phyloP scores from a whole-genome alignment of 306 rosid genomes.

The Castanospermum australe region DNA sequence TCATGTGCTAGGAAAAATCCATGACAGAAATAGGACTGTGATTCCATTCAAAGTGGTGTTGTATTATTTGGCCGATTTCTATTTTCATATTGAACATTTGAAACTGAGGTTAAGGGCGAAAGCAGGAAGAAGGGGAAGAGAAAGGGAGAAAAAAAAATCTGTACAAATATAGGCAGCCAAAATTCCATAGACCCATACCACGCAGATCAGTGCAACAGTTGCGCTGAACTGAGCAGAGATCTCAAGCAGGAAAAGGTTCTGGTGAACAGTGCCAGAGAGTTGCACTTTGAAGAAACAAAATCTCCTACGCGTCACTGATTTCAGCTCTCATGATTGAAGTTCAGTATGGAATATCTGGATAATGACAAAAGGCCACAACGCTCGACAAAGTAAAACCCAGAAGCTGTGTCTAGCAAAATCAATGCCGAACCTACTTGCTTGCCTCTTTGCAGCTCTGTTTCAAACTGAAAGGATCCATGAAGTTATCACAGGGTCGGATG shows the following conservation, averaged over 20 bases:
- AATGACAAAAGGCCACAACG: slow-evolving; percentile 30
- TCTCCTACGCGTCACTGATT: slow-evolving; percentile 21
- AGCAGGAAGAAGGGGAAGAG: not conserved
- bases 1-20: not conserved
- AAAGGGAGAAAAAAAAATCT: slow-evolving; percentile 27
- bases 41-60: slow-evolving; percentile 36
- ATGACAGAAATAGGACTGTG: not conserved
- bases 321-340: slow-evolving; percentile 36
- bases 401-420: slow-evolving; percentile 37
- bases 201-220: slow-evolving; percentile 22
- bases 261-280: slow-evolving; percentile 22
- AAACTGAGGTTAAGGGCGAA: slow-evolving; percentile 39
- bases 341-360: slow-evolving; percentile 24
- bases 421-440: slow-evolving; percentile 18
- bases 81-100: slow-evolving; percentile 42
- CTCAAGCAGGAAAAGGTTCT: slow-evolving; percentile 24
- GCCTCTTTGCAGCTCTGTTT: slow-evolving; percentile 18
- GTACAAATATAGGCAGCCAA: slow-evolving; percentile 69
- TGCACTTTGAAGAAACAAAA: slow-evolving; percentile 26
- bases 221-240: slow-evolving; percentile 33
- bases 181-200: slow-evolving; percentile 46
- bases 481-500: not conserved
- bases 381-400: slow-evolving; percentile 38
- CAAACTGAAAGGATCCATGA: slow-evolving; percentile 22
- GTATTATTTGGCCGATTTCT: slow-evolving; percentile 60